A percentile compares a stretch with the other conserved stretches of the same genome.
These are phyloP conservation scores for Umbelopsis sp. DNA, from an alignment of 192 early-diverging fungal genomes.

Conservation along the genomic window DNA sequence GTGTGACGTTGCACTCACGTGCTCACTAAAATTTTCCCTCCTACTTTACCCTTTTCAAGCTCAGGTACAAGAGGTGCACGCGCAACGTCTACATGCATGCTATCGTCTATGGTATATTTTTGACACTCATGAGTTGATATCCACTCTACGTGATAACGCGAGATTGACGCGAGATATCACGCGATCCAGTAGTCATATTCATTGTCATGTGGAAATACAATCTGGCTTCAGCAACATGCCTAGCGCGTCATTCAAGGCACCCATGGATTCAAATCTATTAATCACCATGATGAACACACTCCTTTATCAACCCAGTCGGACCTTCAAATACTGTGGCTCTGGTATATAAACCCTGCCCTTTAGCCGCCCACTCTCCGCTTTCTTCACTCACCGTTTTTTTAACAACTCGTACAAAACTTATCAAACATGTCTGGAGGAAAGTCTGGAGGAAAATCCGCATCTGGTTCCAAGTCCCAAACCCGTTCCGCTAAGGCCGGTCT, in stretches of 20 bases:
- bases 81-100: neutral
- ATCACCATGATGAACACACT: neutral
- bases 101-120: neutral
- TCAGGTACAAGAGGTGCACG: neutral
- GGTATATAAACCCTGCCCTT: conserved; percentile 6
- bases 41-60: neutral
- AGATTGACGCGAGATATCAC: conserved; percentile 20
- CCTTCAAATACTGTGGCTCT: neutral
- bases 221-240: neutral
- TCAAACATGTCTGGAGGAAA: conserved; percentile 53
- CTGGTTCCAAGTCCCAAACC: conserved; percentile 60
- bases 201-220: neutral
- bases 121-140: neutral
- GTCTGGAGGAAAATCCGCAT: conserved; percentile 52
- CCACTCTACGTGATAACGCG: conserved; percentile 9
- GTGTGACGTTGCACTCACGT: conserved; percentile 11
- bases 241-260: neutral
- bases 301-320: neutral
- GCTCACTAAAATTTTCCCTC: neutral
- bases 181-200: neutral
- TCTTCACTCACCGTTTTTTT: conserved; percentile 23
- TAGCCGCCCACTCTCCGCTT: conserved; percentile 15
- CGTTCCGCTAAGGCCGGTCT: conserved; percentile 90
- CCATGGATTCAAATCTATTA: neutral
- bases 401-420: conserved; percentile 17